Evolutionary conservation across 805 yeast genomes (phyloP), one percentile per base, ranked within the genome.

Genomic region (Schwanniomyces pseudopolymorphus): DNA sequence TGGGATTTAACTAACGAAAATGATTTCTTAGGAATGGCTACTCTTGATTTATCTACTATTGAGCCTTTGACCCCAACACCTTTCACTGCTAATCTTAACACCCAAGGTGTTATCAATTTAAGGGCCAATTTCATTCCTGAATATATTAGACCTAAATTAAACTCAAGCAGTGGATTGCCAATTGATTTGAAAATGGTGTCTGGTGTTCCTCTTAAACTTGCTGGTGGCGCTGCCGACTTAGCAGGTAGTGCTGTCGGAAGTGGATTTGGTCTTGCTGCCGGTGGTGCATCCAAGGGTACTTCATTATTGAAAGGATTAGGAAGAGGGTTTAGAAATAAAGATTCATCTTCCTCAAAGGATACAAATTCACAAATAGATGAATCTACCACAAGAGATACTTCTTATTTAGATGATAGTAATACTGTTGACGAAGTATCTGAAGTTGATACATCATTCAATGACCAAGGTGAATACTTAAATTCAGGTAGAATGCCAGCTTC

Each of bases 1-100:
- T 87, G 92, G 92, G 94, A 87, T 65, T 74, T 85, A 60, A 78
- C 90, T 20, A 91, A 88, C 51, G 79, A 75, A 43, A 81, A 84
- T 63, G 87, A 81, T 51, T 60, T 74, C 20, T 63, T 87, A 42
- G 91, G 91, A 37, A 55, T 64, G 27, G 78, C 75, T 6, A 52
- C 50, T 1, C 51, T 87, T 28, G 84, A 84, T 53, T 61, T 84
- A 14, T 64, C 79, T 1, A 49, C 71, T 2, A 54, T 87, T 35
- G 70, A 69, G n/a, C 78, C 83, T 1, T 66, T 66, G 21, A 61
- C 73, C 35, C 56, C 74, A 11, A 71, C 78, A 31, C 69, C 72
- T 10, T 72, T 84, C 55, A 69, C 72, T 19, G 76, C 77, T 37
- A 65, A 74, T 16, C 67, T 87, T 47, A 72, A 78, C 49, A 82